phyloP scores from a whole-genome alignment of 331 rosid genomes.

The Acacia concinna region DNA sequence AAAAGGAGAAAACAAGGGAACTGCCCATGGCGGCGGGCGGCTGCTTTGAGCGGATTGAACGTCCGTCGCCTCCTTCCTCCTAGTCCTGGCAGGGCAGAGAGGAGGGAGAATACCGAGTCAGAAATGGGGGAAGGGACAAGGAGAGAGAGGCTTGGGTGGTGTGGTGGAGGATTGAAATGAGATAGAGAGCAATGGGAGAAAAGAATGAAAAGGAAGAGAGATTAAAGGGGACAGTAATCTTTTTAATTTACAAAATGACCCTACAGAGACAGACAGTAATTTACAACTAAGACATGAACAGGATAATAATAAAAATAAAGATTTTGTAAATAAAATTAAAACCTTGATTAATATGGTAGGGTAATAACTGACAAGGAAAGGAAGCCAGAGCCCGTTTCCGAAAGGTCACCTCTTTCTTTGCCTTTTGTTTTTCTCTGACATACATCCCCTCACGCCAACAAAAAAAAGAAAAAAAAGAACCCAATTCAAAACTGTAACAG shows the following conservation, averaged over 20 bases:
- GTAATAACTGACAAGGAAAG: neutral
- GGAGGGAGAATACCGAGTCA: slow-evolving; percentile 46
- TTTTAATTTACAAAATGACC: slow-evolving; percentile 55
- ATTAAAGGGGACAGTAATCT: slow-evolving; percentile 51
- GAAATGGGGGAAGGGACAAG: slow-evolving; percentile 48
- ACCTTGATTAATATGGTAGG: slow-evolving; percentile 12
- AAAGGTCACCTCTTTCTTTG: neutral
- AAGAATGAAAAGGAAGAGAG: slow-evolving; percentile 24
- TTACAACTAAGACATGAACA: slow-evolving; percentile 41
- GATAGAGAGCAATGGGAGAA: slow-evolving; percentile 20
- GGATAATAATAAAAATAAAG: neutral
- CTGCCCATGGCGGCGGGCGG: neutral
- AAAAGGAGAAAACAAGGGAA: slow-evolving; percentile 32
- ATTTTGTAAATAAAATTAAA: neutral
- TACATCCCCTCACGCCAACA: neutral
- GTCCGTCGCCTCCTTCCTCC: slow-evolving; percentile 19
- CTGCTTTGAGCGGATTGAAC: neutral
- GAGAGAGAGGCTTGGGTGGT: slow-evolving; percentile 48
- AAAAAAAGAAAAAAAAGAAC: neutral
- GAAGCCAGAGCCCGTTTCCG: neutral
- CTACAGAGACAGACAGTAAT: slow-evolving; percentile 25
- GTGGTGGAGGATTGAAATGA: slow-evolving; percentile 49
- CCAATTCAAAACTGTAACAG: neutral
- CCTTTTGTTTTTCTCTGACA: neutral
- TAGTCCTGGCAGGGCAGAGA: slow-evolving; percentile 35